Percentiles rank a stretch among this genome's conserved stretches.
Conservation (phyloP, 345 rosid species). For the Nephelium lappaceum region DNA sequence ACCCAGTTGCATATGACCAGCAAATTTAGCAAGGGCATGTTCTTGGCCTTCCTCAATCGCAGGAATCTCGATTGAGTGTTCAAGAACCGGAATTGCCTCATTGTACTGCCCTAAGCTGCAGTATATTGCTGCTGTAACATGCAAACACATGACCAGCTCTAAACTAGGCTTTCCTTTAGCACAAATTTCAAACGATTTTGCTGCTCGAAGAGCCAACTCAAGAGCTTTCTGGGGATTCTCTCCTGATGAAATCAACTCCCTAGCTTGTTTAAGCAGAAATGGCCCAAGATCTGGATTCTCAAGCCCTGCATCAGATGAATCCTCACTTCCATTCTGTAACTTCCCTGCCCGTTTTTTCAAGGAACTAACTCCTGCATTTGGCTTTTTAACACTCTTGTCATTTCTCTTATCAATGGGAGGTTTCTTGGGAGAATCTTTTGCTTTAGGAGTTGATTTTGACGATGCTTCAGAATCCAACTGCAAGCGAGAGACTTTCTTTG, state of each 20-base stretch:
- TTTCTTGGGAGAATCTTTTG: slow-evolving; percentile 41
- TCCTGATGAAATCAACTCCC: slow-evolving; percentile 70
- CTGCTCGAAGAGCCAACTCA: slow-evolving; percentile 69
- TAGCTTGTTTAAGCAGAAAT: slow-evolving; percentile 71
- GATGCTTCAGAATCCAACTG: slow-evolving; percentile 37
- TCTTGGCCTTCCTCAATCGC: slow-evolving; percentile 66
- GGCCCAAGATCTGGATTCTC: slow-evolving; percentile 70
- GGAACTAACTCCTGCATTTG: slow-evolving; percentile 36
- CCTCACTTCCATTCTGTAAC: slow-evolving; percentile 51
- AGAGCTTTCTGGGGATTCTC: slow-evolving; percentile 74
- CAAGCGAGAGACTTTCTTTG: slow-evolving; percentile 38
- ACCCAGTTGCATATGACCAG: slow-evolving; percentile 94
- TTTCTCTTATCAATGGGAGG: slow-evolving; percentile 44
- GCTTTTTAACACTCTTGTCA: slow-evolving; percentile 43
- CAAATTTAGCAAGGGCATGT: slow-evolving; percentile 86
- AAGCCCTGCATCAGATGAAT: slow-evolving; percentile 40
- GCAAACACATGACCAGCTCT: slow-evolving; percentile 84
- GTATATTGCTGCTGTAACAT: slow-evolving; percentile 79
- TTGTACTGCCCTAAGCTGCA: slow-evolving; percentile 72
- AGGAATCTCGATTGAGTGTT: slow-evolving; percentile 76
- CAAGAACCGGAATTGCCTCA: slow-evolving; percentile 81
- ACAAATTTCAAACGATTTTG: slow-evolving; percentile 67
- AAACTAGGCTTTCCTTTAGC: slow-evolving; percentile 65
- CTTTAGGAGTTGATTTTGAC: slow-evolving; percentile 41
- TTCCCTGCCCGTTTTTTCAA: slow-evolving; percentile 55